Evolutionary conservation across 352 stramenopile genomes (phyloP), one percentile per base, ranked within the genome.

Genomic region (Phytophthora palmivora): DNA sequence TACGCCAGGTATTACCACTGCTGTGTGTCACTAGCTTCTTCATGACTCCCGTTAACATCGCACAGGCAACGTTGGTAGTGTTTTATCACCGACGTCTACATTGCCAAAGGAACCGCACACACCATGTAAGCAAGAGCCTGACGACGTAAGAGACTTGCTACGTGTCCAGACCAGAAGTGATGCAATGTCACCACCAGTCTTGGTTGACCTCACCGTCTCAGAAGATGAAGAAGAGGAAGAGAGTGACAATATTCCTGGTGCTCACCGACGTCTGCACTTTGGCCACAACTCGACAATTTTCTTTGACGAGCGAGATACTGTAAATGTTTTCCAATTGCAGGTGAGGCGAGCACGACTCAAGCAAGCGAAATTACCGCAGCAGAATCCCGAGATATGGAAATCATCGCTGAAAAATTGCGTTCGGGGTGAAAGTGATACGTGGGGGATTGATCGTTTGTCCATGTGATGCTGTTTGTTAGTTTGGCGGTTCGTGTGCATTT

Each of bases 151-250:
- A 18, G 18, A 34, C 3, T 49, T 7, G 10, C 43, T 22, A n/a
- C 22, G 9, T 37, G 2, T 18, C 32, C 15, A 39, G 24, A 3
- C 24, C 5, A 11, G 2, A 21, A 15, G 14, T 43, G 8, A 11
- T 14, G 32, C 8, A 32, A 7, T n/a, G 10, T 42, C 21, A 28
- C 16, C 18, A 1, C 30, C 45, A 18, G 16, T 12, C 4, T 11
- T 55, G 3, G 8, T 56, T 26, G 54, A 65, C 50, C 46, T 66
- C 26, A 61, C 41, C 14, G n/a, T 9, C 9, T 22, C 58, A 4
- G 19, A 42, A 1, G 45, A 33, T 6, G 42, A 56, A 22, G 34
- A 41, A 6, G 28, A 47, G 4, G 41, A 53, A 39, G 33, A 48
- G 12, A 38, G 18, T 15, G 15, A 26, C 8, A 2, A 8, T 2